Evolutionary conservation across 1,284 basidiomycete species (phyloP), one percentile per base, ranked within the genome.

Genomic region (Ceratobasidium sp.): DNA sequence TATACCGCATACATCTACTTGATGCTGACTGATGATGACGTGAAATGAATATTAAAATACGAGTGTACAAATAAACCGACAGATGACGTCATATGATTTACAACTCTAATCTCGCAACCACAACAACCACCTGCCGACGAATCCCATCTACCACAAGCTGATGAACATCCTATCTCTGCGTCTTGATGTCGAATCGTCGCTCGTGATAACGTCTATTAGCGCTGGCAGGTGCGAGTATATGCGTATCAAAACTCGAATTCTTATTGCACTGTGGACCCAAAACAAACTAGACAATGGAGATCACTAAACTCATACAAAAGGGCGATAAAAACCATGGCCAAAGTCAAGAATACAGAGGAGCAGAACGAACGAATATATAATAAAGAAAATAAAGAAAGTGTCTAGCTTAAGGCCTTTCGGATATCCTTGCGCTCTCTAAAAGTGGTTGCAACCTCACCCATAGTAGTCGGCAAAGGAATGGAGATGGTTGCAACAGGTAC

Each of bases 401-500:
- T 52, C 28, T 38, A 75, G 48, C 71, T 75, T 48, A 75, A 75
- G 48, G 71, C 71, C 23, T 42, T 64, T 42, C 71, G 44, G n/a
- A 75, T 75, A 28, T 75, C 71, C 48, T 65, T 75, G 23, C 71
- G 71, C 28, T 75, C 61, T 48, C 71, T 75, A 48, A 75, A 75
- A 46, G 65, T 33, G 5, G 46, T 64, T 2, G 71, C 71, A 17
- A 75, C 46, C 38, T 75, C 71, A 7, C 71, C 71, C 61, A 75
- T 50, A 17, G 71, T 75, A 17, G 71, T 75, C 17, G 71, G 71
- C 46, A 75, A 54, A 13, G 71, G 71, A 40, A 75, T 65, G 4
- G 59, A 26, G 17, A 75, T 33, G 28, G 59, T 64, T 6, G 71
- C 71, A 17, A 75, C 61, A 13, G 71, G 71, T 12, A 75, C 71